Evolutionary conservation across 345 rosid genomes (phyloP), one percentile per base, ranked within the genome.

Genomic region (Citrus maxima): DNA sequence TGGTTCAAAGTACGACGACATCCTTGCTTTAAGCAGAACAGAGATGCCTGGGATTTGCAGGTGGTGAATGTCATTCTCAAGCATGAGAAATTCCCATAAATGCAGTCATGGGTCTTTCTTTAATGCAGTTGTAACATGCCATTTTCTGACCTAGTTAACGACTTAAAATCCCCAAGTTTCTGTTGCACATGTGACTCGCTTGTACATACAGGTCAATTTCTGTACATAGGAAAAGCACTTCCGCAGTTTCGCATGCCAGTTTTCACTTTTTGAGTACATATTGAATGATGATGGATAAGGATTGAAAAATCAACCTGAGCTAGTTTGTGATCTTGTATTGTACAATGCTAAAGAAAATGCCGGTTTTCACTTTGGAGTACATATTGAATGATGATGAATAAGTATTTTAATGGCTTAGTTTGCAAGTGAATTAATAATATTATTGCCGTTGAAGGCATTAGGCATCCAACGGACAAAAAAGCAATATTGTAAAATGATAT

Each of bases 1-100:
- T 79, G 91, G 89, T 70, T 88, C 99, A 37, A 91, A 88, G 82
- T 96, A 91, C 1, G 99, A 96, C 67, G 99, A 96, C 83, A 78
- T 93, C 34, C 92, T 92, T 64, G 86, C 97, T 77, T 80, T 80
- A 65, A 90, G 94, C 88, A 86, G 84, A 87, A 88, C 77, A 13
- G 90, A 78, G 76, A 88, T 85, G 74, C 90, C 95, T 13, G 97
- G 99, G 63, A 90, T 94, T 54, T 89, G 91, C 90, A 89, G 97
- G 54, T 96, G 96, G 95, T 90, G 66, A 87, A 46, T 67, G 21
- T 61, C 37, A 38, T 71, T 54, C 27, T 54, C 27, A 71, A 73
- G 66, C 68, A 51, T 8, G 42, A 28, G 24, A 46, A 62, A 25
- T 32, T 58, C 13, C 18, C 22, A 58, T 59, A 35, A 61, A 9